A percentile compares a stretch with the other conserved stretches of the same genome.
These are phyloP conservation scores for Cichorium intybus DNA, from an alignment of 140 eudicot genomes.

Conservation along the genomic window DNA sequence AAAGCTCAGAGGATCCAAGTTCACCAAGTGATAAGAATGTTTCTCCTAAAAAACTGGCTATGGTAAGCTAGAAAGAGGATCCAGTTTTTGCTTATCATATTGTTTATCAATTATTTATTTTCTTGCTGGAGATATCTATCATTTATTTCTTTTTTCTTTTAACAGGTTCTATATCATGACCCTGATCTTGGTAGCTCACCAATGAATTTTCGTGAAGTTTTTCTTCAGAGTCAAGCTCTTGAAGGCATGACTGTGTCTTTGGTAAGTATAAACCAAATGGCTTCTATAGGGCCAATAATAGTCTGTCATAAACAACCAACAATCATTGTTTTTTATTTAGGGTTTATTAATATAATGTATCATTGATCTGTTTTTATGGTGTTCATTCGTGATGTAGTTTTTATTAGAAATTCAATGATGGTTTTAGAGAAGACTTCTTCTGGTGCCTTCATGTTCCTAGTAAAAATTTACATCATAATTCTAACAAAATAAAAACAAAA, in stretches of 20 bases:
- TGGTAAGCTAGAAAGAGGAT: conserved; percentile 43
- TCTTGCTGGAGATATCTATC: not conserved
- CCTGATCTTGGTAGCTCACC: conserved; percentile 64
- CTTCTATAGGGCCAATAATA: conserved; percentile 15
- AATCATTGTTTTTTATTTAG: not conserved
- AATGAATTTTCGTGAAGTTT: conserved; percentile 75
- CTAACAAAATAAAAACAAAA: not conserved
- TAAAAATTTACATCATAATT: too few relatives aligned
- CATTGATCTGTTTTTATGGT: not conserved
- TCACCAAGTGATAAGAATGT: conserved; percentile 27
- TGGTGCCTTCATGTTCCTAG: too few relatives aligned
- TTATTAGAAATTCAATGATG: too few relatives aligned
- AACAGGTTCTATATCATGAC: conserved; percentile 69
- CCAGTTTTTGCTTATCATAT: not conserved
- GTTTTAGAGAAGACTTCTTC: too few relatives aligned
- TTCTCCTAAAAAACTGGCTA: conserved; percentile 42
- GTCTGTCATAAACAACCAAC: not conserved
- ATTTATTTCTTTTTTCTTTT: not conserved
- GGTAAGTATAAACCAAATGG: conserved; percentile 44
- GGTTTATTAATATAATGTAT: not conserved
- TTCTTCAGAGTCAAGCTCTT: conserved; percentile 90
- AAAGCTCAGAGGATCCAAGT: conserved; percentile 33
- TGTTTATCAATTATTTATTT: conserved; percentile 12
- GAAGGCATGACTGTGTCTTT: conserved; percentile 84
- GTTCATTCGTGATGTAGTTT: too few relatives aligned